Base-by-base conservation (phyloP, 768 basidiomycete genomes). In the Saitozyma sp. region DNA sequence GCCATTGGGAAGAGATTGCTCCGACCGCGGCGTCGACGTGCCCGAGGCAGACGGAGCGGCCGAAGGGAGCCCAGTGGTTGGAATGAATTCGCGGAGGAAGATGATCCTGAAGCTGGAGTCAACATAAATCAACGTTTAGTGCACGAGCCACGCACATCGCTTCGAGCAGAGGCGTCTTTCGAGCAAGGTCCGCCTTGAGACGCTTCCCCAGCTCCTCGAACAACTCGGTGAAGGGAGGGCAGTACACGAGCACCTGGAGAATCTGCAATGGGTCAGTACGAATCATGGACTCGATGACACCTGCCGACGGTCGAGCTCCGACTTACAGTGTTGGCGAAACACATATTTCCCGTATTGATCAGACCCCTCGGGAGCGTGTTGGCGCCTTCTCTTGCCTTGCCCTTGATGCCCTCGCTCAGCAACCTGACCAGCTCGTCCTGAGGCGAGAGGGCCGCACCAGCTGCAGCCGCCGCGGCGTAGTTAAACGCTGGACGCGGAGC, bases 311-410 rank as follows among this genome's bases (percentile, higher is more conserved):
- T 5, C 29, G 2, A 29, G 29, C 29, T 10, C 6, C 38, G 58
- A 63, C 80, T 64, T 54, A 81, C 90, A 0, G 92, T 87, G 72
- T 97, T 99, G 38, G 93, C 93, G 75, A 97, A 99, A 78, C 95
- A 99, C 87, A 97, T 88, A 80, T 99, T 99, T 0, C 95, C 94
- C 2, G 86, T 89, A 79, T 99, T 99, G 68, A 98, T 83, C 54
- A 99, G 81, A 6, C 95, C 95, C 13, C 94, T 61, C 16, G 78
- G 76, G 4, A 79, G 54, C 9, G 65, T 70, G 8, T 63, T 16
- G 53, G 61, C 37, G 38, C 20, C 49, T n/a, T 63, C 58, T 39
- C 52, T 62, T 5, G 59, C 56, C 46, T 65, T 67, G 1, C 66
- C 65, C 45, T 71, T 72, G 16, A 74, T 50, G 19, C 74, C 74